phyloP scores from a whole-genome alignment of 257 asterid genomes.

The Salvia rosmarinus region DNA sequence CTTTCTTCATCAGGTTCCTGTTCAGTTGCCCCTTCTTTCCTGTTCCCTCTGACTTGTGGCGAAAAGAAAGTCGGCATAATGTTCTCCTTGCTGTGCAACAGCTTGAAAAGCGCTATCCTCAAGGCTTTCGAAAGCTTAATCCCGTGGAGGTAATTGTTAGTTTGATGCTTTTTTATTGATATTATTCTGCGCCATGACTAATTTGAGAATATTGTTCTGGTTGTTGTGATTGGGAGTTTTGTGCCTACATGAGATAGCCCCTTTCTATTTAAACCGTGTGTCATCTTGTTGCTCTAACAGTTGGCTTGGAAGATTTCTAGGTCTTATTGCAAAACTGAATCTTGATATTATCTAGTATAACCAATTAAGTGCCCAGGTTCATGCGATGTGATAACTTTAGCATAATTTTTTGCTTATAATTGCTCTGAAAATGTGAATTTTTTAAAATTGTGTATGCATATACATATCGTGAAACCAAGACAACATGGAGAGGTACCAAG shows the following conservation, averaged over 20 bases:
- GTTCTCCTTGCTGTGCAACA: constrained; percentile 81
- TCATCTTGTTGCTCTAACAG: neutral
- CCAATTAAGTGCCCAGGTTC: constrained; percentile 19
- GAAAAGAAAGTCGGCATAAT: constrained; percentile 85
- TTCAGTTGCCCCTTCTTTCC: constrained; percentile 92
- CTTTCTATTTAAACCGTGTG: neutral
- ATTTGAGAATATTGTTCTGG: constrained; percentile 4
- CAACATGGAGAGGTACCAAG: constrained; percentile 5
- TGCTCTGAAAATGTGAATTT: neutral
- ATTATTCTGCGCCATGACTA: constrained; percentile 25
- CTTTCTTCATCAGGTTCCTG: constrained; percentile 73
- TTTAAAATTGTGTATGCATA: neutral
- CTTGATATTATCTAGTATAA: neutral
- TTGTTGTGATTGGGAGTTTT: constrained; percentile 6
- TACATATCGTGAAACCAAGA: neutral
- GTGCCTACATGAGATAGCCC: constrained; percentile 3
- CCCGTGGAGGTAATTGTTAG: constrained; percentile 67
- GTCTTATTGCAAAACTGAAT: neutral
- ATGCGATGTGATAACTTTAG: constrained; percentile 15
- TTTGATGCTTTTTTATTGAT: constrained; percentile 29
- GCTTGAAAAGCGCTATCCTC: constrained; percentile 88
- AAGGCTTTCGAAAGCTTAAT: constrained; percentile 92
- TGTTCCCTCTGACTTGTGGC: constrained; percentile 87
- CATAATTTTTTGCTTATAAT: neutral
- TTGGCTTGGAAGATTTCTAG: constrained; percentile 1